A percentile compares a stretch with the other conserved stretches of the same genome.
Conservation (phyloP, 169 alveolate genomes). For the Nephromyces sp. region DNA sequence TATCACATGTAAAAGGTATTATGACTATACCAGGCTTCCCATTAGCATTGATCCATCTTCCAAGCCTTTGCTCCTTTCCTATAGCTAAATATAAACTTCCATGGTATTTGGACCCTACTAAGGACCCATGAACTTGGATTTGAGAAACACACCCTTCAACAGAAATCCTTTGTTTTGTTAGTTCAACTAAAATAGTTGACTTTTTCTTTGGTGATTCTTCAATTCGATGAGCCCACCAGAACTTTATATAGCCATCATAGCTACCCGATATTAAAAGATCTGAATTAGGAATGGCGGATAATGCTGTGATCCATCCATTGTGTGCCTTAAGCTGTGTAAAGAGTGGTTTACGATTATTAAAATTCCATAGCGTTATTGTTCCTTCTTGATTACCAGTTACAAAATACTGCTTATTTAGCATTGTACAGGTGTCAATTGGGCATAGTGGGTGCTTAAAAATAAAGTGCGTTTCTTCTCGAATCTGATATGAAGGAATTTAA, state of each 20-base stretch:
- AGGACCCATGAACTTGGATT: background rate
- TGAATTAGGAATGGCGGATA: background rate
- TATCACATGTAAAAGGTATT: background rate
- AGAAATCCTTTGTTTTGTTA: background rate
- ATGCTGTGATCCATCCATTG: background rate
- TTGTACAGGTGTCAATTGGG: background rate
- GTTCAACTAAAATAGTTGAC: background rate
- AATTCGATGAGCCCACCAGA: background rate
- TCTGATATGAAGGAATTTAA: background rate
- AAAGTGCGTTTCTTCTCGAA: background rate
- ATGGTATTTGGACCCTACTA: background rate
- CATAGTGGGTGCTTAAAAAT: background rate
- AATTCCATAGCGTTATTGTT: background rate
- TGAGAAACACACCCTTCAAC: background rate
- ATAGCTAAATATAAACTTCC: background rate
- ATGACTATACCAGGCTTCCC: background rate
- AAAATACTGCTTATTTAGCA: background rate
- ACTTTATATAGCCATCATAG: background rate
- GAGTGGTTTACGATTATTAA: background rate
- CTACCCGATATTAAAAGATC: background rate
- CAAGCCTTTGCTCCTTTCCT: background rate
- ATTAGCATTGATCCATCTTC: background rate
- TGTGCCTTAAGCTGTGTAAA: background rate
- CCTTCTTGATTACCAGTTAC: background rate
- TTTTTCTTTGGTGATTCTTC: background rate